phyloP scores from a whole-genome alignment of 345 rosid species.

The Populus simonii region DNA sequence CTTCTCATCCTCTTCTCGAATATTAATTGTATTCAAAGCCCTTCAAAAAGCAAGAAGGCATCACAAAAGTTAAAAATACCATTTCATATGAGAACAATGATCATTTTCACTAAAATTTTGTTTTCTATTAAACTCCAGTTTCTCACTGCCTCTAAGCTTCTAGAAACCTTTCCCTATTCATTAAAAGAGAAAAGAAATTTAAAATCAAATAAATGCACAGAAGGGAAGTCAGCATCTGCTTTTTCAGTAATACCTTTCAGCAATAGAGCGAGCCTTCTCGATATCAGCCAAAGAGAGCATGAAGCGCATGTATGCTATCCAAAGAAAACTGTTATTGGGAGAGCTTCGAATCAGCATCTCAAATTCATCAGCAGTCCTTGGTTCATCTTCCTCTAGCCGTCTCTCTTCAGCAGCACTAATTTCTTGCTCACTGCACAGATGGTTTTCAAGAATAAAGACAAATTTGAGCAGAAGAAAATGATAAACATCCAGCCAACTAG shows the following conservation, averaged over 20 bases:
- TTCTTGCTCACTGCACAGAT: constrained; percentile 60
- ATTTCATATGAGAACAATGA: not conserved
- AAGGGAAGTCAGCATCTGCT: not conserved
- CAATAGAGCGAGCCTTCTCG: constrained; percentile 87
- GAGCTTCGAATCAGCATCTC: constrained; percentile 89
- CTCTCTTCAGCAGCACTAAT: constrained; percentile 93
- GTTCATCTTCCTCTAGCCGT: constrained; percentile 70
- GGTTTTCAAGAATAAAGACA: not conserved
- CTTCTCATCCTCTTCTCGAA: constrained; percentile 91
- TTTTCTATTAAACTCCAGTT: not conserved
- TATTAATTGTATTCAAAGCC: constrained; percentile 82
- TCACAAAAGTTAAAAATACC: not conserved
- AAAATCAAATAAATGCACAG: not conserved
- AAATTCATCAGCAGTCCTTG: constrained; percentile 81
- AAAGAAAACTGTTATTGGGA: constrained; percentile 88
- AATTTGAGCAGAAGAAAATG: not conserved
- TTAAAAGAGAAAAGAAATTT: not conserved
- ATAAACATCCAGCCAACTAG: not conserved
- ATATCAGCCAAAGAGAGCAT: constrained; percentile 73
- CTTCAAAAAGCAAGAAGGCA: constrained; percentile 37
- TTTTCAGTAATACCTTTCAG: constrained; percentile 65
- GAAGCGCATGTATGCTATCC: constrained; percentile 91
- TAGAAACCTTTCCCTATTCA: not conserved
- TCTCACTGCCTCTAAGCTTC: not conserved
- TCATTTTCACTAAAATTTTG: not conserved